Conservation (phyloP, 768 basidiomycete genomes). For the Lactarius sanguifluus region DNA sequence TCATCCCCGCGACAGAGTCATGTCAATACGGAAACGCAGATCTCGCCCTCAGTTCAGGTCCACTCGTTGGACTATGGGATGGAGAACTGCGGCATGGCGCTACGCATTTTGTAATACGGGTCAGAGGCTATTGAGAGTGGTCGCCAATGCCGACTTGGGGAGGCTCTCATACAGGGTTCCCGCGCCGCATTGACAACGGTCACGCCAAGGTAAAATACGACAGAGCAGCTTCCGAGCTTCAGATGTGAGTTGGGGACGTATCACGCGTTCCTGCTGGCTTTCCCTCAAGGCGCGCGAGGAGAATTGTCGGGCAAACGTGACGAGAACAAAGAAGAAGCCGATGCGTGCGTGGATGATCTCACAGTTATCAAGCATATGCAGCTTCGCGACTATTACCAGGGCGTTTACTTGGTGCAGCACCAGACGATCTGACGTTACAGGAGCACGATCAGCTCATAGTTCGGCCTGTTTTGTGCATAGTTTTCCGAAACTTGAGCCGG, state of each 20-base stretch:
- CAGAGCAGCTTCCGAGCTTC: slow-evolving; percentile 5
- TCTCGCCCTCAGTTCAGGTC: too few relatives aligned
- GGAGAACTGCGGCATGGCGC: too few relatives aligned
- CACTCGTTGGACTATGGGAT: too few relatives aligned
- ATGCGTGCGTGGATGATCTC: neutral
- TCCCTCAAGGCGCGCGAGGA: neutral
- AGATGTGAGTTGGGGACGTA: neutral
- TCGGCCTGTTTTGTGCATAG: too few relatives aligned
- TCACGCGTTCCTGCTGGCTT: slow-evolving; percentile 5
- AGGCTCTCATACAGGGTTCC: slow-evolving; percentile 5
- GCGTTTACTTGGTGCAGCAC: neutral
- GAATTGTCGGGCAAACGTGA: slow-evolving; percentile 10
- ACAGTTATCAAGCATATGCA: neutral
- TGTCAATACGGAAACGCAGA: too few relatives aligned
- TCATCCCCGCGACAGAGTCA: too few relatives aligned
- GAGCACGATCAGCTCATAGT: too few relatives aligned
- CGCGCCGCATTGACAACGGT: slow-evolving; percentile 11
- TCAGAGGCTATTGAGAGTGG: neutral
- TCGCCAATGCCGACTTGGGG: slow-evolving; percentile 4
- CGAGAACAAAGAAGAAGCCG: neutral
- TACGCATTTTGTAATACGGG: too few relatives aligned
- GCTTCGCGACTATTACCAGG: neutral
- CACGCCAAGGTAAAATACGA: slow-evolving; percentile 10
- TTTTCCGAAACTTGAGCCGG: neutral
- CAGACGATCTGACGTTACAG: neutral